Conservation (phyloP, 2,329 filamentous ascomycete genomes). For the Talaromyces albobiverticillius region DNA sequence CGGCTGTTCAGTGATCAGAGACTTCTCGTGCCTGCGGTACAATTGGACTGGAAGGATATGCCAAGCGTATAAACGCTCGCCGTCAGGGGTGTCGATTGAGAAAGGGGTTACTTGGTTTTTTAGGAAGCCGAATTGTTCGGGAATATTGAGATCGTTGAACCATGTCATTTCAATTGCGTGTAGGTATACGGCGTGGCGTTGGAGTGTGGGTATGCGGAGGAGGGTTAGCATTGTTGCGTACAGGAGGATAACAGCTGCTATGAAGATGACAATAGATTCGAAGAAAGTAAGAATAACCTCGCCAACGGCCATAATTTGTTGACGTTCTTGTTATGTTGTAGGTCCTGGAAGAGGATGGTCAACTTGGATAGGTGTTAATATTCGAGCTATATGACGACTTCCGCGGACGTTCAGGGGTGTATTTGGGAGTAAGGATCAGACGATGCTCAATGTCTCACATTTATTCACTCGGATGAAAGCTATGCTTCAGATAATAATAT, state of each 20-base stretch:
- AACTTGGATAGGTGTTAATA: too few relatives aligned
- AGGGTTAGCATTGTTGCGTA: constrained; percentile 48
- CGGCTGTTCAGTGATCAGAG: constrained; percentile 54
- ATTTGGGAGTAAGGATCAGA: too few relatives aligned
- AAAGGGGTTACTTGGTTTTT: constrained; percentile 88
- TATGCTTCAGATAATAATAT: too few relatives aligned
- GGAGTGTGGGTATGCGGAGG: constrained; percentile 45
- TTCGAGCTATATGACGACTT: too few relatives aligned
- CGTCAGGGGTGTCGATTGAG: constrained; percentile 68
- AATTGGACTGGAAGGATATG: constrained; percentile 78
- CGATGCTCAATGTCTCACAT: too few relatives aligned
- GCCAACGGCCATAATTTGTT: not conserved
- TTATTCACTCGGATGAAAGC: too few relatives aligned
- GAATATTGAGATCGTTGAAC: constrained; percentile 70
- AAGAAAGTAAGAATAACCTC: constrained; percentile 4
- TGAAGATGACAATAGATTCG: constrained; percentile 22
- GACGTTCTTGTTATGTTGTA: too few relatives aligned
- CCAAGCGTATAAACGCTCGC: constrained; percentile 80
- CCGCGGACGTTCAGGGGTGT: too few relatives aligned
- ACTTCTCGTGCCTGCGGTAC: constrained; percentile 68
- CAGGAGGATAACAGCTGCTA: constrained; percentile 26
- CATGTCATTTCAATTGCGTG: constrained; percentile 72
- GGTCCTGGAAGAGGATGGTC: too few relatives aligned
- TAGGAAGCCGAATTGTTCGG: constrained; percentile 86
- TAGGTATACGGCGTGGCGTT: constrained; percentile 73